Evolutionary conservation across 441 rosid genomes (phyloP).

Genomic region (Euphorbia schlechtendalii): DNA sequence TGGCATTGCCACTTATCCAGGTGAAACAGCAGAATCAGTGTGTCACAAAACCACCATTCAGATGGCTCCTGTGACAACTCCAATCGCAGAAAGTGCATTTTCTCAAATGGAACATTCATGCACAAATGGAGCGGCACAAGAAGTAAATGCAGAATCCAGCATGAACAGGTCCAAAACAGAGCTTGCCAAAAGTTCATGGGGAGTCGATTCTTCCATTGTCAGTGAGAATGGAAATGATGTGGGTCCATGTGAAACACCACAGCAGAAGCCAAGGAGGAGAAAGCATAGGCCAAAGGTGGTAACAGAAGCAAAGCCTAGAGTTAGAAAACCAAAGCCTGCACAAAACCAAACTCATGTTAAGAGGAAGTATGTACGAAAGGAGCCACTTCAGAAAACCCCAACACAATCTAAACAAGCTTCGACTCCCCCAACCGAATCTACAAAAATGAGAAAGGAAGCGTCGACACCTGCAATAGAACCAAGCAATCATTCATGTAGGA

Average conservation of each 20-base stretch:
- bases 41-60: constrained; percentile 14
- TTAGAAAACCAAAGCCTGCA: constrained; percentile 18
- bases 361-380: constrained; percentile 56
- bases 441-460: constrained; percentile 62
- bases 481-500: constrained; percentile 49
- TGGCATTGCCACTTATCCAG: constrained; percentile 20
- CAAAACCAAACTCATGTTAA: constrained; percentile 36
- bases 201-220: constrained; percentile 16
- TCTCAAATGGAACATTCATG: constrained; percentile 21
- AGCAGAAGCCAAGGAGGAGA: constrained; percentile 61
- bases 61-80: constrained; percentile 51
- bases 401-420: constrained; percentile 24
- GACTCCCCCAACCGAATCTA: constrained; percentile 13
- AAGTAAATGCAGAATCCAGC: constrained; percentile 7
- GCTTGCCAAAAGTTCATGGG: constrained; percentile 22
- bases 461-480: too few relatives aligned
- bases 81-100: constrained; percentile 37
- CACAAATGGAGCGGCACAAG: constrained; percentile 10
- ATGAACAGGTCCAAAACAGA: constrained; percentile 20
- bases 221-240: constrained; percentile 28
- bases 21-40: constrained; percentile 22
- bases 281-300: constrained; percentile 88
- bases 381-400: constrained; percentile 15
- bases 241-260: constrained; percentile 68
- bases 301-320: constrained; percentile 48